Evolutionary conservation across 2,329 filamentous ascomycete species (phyloP).

Genomic region (Phialocephala sp.): DNA sequence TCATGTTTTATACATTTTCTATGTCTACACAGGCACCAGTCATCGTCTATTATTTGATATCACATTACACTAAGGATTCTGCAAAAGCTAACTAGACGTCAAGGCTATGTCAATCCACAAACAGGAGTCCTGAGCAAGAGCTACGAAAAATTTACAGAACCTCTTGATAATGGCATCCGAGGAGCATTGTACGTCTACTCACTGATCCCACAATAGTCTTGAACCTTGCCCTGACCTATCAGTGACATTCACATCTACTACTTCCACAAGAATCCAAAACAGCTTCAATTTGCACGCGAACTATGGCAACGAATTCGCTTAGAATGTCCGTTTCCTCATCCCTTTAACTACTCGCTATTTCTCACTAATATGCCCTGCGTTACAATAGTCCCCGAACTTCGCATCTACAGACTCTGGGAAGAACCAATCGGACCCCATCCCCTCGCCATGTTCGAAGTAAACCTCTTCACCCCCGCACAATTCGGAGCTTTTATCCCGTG

Average conservation of each 20-base stretch:
- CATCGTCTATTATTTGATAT: no score
- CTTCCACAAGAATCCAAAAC: conserved; percentile 65
- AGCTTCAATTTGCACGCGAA: conserved; percentile 70
- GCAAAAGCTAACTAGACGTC: neutral
- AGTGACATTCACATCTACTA: conserved; percentile 85
- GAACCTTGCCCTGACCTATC: conserved; percentile 43
- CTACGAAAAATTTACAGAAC: conserved; percentile 72
- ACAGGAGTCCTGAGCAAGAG: conserved; percentile 66
- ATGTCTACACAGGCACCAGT: no score
- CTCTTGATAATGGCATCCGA: conserved; percentile 67
- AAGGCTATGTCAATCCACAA: conserved; percentile 64
- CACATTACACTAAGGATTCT: neutral
- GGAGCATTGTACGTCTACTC: conserved; percentile 68
- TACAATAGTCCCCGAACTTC: conserved; percentile 75
- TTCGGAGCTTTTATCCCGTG: conserved; percentile 90
- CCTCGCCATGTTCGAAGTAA: conserved; percentile 91
- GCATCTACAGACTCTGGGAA: conserved; percentile 81
- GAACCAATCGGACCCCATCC: conserved; percentile 81
- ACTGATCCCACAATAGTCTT: neutral
- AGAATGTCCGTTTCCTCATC: conserved; percentile 65
- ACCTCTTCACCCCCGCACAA: conserved; percentile 82
- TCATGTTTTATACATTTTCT: neutral
- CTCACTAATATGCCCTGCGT: conserved; percentile 2
- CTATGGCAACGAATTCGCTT: conserved; percentile 79
- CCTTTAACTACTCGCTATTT: neutral